Percentiles rank a stretch among this genome's conserved stretches.
Conservation (phyloP, 225 moss, liverwort and hornwort species). For the Physcomitrium patens region DNA sequence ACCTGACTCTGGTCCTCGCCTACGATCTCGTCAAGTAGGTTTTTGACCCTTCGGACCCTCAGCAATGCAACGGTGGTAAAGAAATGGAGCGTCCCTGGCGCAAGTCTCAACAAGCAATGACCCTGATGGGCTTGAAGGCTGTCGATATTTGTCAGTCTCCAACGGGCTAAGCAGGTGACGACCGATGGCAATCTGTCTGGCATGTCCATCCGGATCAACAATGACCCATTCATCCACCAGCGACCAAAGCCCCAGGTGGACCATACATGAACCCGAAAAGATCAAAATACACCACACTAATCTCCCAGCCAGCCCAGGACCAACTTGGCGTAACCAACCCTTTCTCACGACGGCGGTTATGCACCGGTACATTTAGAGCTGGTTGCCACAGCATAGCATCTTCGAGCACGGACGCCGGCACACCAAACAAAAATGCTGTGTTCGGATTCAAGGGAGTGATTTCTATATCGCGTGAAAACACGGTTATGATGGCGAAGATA, state of each 20-base stretch:
- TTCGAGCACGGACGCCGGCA: slow-evolving; percentile 29
- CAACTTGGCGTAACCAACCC: slow-evolving; percentile 37
- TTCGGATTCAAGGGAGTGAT: slow-evolving; percentile 20
- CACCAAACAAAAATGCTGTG: slow-evolving; percentile 26
- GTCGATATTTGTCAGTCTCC: slow-evolving; percentile 1
- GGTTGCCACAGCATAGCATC: slow-evolving; percentile 34
- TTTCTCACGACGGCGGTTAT: neutral
- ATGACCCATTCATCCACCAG: slow-evolving; percentile 37
- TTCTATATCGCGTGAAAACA: slow-evolving; percentile 31
- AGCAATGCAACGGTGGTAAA: slow-evolving; percentile 27
- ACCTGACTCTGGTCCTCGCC: neutral
- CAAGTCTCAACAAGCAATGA: slow-evolving; percentile 26
- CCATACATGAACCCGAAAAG: neutral
- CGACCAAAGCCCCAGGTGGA: neutral
- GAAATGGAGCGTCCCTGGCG: slow-evolving; percentile 25
- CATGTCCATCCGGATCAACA: neutral
- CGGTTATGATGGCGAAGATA: slow-evolving; percentile 23
- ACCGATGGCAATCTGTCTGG: neutral
- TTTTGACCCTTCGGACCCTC: slow-evolving; percentile 18
- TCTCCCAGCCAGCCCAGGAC: slow-evolving; percentile 32
- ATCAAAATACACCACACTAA: slow-evolving; percentile 8
- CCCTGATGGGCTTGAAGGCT: neutral
- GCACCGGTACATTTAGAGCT: slow-evolving; percentile 16
- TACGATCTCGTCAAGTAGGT: neutral
- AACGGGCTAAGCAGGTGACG: neutral